Evolutionary conservation across 371 early-diverging fungal species (phyloP), one percentile per base, ranked within the genome.

Genomic region (Rhizopus stolonifer): DNA sequence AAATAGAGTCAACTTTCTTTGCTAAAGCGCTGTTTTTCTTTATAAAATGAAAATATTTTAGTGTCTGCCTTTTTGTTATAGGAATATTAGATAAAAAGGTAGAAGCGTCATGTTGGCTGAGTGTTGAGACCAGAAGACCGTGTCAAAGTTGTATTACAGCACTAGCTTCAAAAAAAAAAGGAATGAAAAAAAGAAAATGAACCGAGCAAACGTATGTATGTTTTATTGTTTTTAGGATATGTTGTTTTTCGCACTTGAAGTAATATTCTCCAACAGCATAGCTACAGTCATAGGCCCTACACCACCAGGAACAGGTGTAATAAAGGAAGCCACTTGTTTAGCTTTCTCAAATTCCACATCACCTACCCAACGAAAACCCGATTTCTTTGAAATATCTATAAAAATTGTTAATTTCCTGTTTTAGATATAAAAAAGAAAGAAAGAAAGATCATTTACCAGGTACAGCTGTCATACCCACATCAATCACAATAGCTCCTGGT

Each of bases 231-330:
- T 29, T 29, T 81, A 77, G 66, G 78, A 87, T n/a, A n/a, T n/a
- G n/a, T n/a, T n/a, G 17, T 90, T 77, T 63, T 86, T 78, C 21
- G 94, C 94, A 46, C 89, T 84, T 25, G 81, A 57, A 0, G 89
- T 72, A 0, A 89, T 91, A 73, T 96, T 96, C 47, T 87, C 64
- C 71, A 96, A 67, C 25, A 96, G 77, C 94, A 96, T 95, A 39
- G 93, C 93, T 10, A 96, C 96, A 7, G 97, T 96, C 96, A 96
- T 95, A 8, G 97, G 97, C 0, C 96, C 97, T 22, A 96, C 95
- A 38, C 96, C 96, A 25, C 96, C 96, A 22, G 97, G 97, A 36
- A 96, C 97, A 2, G 97, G 95, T 2, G 96, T 95, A 58, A 95
- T 91, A 29, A 77, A 77, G 5, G 86, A 77, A 3, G 94, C 94